Percentiles rank a stretch among this genome's conserved stretches.
Conservation (phyloP, 306 rosid genomes). For the Canavalia ensiformis region DNA sequence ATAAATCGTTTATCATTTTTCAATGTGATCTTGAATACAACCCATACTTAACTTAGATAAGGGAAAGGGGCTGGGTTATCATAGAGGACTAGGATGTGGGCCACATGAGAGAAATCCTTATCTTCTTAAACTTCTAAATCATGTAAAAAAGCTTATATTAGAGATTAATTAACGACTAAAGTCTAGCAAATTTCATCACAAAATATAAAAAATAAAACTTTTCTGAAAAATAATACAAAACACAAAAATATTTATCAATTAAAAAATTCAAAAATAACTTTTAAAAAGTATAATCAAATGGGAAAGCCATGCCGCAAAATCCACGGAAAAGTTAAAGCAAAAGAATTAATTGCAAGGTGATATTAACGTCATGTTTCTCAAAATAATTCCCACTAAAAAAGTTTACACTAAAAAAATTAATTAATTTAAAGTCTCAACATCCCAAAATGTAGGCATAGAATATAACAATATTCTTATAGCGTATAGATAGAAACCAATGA, state of each 20-base stretch:
- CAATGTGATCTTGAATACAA: neutral
- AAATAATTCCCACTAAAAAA: neutral
- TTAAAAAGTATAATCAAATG: neutral
- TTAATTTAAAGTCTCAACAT: neutral
- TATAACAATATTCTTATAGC: neutral
- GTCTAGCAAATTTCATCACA: neutral
- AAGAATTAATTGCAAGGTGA: neutral
- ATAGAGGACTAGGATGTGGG: neutral
- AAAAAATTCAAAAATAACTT: neutral
- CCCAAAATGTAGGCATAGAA: neutral
- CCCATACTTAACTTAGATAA: neutral
- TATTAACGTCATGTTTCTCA: neutral
- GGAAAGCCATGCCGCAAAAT: conserved; percentile 22
- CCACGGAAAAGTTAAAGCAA: conserved; percentile 1
- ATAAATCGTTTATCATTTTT: neutral
- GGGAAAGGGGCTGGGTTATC: neutral
- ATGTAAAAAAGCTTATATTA: neutral
- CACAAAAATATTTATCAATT: neutral
- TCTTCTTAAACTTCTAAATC: neutral
- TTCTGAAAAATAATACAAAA: neutral
- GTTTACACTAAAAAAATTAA: neutral
- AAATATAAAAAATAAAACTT: neutral
- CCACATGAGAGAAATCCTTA: neutral
- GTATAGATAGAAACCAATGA: neutral
- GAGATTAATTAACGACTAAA: neutral